Evolutionary conservation across 441 rosid genomes (phyloP).

Genomic region (Pelargonium myrrhifolium): DNA sequence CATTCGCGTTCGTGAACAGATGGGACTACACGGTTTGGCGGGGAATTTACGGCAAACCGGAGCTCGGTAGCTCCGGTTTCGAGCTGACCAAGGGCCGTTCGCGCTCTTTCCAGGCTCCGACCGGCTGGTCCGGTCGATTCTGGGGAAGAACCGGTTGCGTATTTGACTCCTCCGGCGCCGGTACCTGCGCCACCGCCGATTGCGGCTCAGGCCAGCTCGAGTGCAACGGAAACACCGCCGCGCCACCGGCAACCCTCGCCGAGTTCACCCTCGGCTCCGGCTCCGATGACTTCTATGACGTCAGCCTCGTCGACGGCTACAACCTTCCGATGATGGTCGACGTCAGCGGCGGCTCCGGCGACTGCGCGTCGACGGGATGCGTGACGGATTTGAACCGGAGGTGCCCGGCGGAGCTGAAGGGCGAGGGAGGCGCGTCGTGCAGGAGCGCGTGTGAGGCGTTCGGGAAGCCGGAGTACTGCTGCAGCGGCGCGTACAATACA

Average conservation of each 20-base stretch:
- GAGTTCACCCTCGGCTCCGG: conserved; percentile 45
- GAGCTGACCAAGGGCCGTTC: conserved; percentile 36
- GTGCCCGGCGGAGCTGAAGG: conserved; percentile 38
- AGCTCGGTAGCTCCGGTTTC: conserved; percentile 45
- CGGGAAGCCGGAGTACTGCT: conserved; percentile 51
- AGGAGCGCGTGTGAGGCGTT: conserved; percentile 63
- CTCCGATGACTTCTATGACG: conserved; percentile 41
- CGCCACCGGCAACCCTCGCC: conserved; percentile 49
- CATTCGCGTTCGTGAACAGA: conserved; percentile 39
- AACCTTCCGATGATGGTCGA: conserved; percentile 43
- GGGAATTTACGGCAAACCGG: conserved; percentile 41
- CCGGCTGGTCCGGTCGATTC: conserved; percentile 59
- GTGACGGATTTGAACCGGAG: conserved; percentile 28
- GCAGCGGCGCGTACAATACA: conserved; percentile 51
- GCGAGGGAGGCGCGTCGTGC: conserved; percentile 34
- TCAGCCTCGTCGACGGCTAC: conserved; percentile 47
- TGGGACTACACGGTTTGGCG: conserved; percentile 64
- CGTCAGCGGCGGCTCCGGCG: conserved; percentile 33
- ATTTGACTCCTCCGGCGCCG: conserved; percentile 38
- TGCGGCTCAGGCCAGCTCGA: conserved; percentile 49
- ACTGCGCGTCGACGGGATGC: conserved; percentile 40
- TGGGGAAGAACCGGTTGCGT: conserved; percentile 60
- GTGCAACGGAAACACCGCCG: conserved; percentile 47
- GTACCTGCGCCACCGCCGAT: conserved; percentile 45
- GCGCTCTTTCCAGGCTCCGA: conserved; percentile 38